Evolutionary conservation across 2,329 filamentous ascomycete genomes (phyloP), one percentile per base, ranked within the genome.

Genomic region (Botryotinia convoluta): DNA sequence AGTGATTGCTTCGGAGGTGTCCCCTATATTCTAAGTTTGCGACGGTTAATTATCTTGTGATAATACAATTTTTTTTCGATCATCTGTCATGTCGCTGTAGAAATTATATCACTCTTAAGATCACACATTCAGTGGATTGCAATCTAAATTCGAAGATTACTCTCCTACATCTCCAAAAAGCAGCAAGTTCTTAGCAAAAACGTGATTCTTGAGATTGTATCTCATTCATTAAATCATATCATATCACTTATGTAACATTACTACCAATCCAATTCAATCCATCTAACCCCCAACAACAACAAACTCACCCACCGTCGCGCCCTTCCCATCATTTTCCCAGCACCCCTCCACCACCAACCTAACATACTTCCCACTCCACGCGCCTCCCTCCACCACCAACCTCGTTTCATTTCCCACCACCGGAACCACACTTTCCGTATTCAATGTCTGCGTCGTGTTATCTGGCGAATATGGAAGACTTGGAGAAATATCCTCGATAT

Each of bases 301-400:
- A 82, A 85, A 88, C 81, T 88, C 87, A 26, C 85, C 86, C 2
- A 89, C 86, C 57, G 85, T 87, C 3, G 84, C 85, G 0, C 86
- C 87, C 0, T 77, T 77, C 4, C 82, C 80, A 75, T 84, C 79
- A 20, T 80, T 78, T 29, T 82, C 83, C 77, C 82, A 81, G 77
- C 84, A 87, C 1, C 87, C 87, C 69, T 78, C 77, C 26, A 89
- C 82, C n/a, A 82, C 82, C 76, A 89, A 77, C 74, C 82, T 74
- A 3, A 75, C 78, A 75, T 80, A 82, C 12, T 76, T 73, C 14
- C 77, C 79, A 63, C 72, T 78, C 80, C 80, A 83, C 12, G 76
- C 75, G 2, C 12, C 77, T 74, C 75, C 78, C 6, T 77, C 76
- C 20, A 80, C 75, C 4, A 72, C 74, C 51, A 78, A 42, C 2